phyloP scores from a whole-genome alignment of 768 basidiomycete genomes.

The Dioszegia hungarica region DNA sequence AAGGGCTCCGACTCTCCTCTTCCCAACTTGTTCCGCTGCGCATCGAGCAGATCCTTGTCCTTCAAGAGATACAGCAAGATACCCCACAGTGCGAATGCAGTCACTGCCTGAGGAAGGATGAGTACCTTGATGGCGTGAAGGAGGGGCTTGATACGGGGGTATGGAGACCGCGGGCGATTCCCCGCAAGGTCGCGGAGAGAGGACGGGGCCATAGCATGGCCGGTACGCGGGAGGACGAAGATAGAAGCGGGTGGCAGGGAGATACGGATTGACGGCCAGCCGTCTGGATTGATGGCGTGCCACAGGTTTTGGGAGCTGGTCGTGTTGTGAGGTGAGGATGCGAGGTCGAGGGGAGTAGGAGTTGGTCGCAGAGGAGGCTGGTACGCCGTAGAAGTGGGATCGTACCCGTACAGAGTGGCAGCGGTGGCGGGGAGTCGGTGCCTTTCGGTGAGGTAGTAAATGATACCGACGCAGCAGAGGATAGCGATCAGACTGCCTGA shows the following conservation, averaged over 20 bases:
- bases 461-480: slow-evolving; percentile 32
- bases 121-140: slow-evolving; percentile 79
- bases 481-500: slow-evolving; percentile 41
- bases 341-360: slow-evolving; percentile 3
- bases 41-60: slow-evolving; percentile 83
- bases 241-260: slow-evolving; percentile 57
- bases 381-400: slow-evolving; percentile 5
- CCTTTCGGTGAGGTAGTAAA: slow-evolving; percentile 43
- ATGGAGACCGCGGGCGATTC: slow-evolving; percentile 24
- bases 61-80: slow-evolving; percentile 81
- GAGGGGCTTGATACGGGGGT: slow-evolving; percentile 54
- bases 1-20: neutral
- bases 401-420: slow-evolving; percentile 41
- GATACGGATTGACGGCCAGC: slow-evolving; percentile 25
- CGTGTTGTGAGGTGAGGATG: slow-evolving; percentile 6
- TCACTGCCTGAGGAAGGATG: slow-evolving; percentile 73
- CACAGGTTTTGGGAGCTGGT: slow-evolving; percentile 28
- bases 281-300: slow-evolving; percentile 38
- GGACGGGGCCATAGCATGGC: slow-evolving; percentile 32
- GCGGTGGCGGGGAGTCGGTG: slow-evolving; percentile 21
- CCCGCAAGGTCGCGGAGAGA: slow-evolving; percentile 35
- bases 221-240: slow-evolving; percentile 54
- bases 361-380: slow-evolving; percentile 11
- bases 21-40: slow-evolving; percentile 57
- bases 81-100: slow-evolving; percentile 67